Conservation (phyloP, 2,329 filamentous ascomycete genomes). For the Colletotrichum liriopes region DNA sequence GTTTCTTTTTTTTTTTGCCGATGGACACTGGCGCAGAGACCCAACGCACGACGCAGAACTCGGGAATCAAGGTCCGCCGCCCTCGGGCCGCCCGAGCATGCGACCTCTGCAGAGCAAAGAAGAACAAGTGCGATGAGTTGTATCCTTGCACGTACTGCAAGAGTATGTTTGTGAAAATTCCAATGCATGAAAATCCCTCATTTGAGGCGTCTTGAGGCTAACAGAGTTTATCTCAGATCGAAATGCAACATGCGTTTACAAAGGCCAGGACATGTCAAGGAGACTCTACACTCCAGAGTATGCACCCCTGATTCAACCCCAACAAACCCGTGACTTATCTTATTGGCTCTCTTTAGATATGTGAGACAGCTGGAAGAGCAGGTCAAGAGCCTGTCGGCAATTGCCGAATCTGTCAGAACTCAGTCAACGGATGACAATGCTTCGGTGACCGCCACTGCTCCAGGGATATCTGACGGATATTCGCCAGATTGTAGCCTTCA, state of each 20-base stretch:
- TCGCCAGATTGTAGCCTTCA: slow-evolving; percentile 22
- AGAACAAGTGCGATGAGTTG: slow-evolving; percentile 42
- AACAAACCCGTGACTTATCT: not conserved
- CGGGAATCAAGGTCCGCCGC: slow-evolving; percentile 40
- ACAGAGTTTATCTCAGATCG: slow-evolving; percentile 32
- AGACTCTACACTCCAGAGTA: slow-evolving; percentile 47
- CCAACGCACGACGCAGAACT: slow-evolving; percentile 39
- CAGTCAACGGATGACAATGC: slow-evolving; percentile 23
- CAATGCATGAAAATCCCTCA: not conserved
- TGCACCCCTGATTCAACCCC: not conserved
- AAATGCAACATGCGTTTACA: slow-evolving; percentile 49
- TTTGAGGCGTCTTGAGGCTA: not conserved
- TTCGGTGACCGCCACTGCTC: slow-evolving; percentile 39
- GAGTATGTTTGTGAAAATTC: slow-evolving; percentile 50
- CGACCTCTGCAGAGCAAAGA: slow-evolving; percentile 37
- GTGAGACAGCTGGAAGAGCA: slow-evolving; percentile 46
- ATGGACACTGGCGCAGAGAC: slow-evolving; percentile 31
- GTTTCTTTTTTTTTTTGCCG: not conserved
- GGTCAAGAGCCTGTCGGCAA: slow-evolving; percentile 44
- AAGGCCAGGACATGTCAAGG: slow-evolving; percentile 46
- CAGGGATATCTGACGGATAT: slow-evolving; percentile 27
- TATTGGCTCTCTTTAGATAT: slow-evolving; percentile 41
- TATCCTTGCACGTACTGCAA: slow-evolving; percentile 58
- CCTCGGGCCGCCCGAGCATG: slow-evolving; percentile 39
- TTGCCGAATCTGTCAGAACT: slow-evolving; percentile 23